Evolutionary conservation across 805 yeast species (phyloP).

Genomic region (Sugiyamaella smithiae): DNA sequence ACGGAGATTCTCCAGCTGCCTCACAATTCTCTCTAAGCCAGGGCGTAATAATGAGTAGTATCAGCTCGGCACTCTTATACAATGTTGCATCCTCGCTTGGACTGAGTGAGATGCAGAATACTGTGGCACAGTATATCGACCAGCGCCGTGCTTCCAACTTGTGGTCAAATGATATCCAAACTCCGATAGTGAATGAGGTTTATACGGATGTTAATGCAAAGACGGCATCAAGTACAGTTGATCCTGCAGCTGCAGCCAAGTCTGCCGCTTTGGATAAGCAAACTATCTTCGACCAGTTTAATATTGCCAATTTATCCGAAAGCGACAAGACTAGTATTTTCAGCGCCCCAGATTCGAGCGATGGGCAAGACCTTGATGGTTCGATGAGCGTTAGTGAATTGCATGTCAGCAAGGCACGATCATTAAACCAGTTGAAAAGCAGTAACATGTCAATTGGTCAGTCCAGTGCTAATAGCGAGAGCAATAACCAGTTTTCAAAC

Average conservation of each 20-base stretch:
- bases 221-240: background rate
- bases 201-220: background rate
- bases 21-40: constrained; percentile 12
- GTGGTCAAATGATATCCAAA: constrained; percentile 14
- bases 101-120: background rate
- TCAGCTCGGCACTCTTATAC: constrained; percentile 7
- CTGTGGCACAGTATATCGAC: background rate
- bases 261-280: constrained; percentile 2
- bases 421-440: constrained; percentile 18
- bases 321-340: constrained; percentile 13
- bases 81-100: constrained; percentile 5
- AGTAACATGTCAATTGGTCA: constrained; percentile 4
- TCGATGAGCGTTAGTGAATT: constrained; percentile 11
- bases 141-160: constrained; percentile 6
- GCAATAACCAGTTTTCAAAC: background rate
- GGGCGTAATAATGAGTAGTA: constrained; percentile 12
- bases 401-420: constrained; percentile 17
- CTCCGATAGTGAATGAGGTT: constrained; percentile 5
- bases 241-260: background rate
- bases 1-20: background rate
- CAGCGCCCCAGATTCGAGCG: constrained; percentile 9
- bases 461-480: background rate
- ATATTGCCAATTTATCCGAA: constrained; percentile 6
- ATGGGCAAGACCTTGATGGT: constrained; percentile 3
- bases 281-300: background rate